Evolutionary conservation across 495 filamentous ascomycete genomes (phyloP).

Genomic region (Lasiosphaeriaceae sp.): DNA sequence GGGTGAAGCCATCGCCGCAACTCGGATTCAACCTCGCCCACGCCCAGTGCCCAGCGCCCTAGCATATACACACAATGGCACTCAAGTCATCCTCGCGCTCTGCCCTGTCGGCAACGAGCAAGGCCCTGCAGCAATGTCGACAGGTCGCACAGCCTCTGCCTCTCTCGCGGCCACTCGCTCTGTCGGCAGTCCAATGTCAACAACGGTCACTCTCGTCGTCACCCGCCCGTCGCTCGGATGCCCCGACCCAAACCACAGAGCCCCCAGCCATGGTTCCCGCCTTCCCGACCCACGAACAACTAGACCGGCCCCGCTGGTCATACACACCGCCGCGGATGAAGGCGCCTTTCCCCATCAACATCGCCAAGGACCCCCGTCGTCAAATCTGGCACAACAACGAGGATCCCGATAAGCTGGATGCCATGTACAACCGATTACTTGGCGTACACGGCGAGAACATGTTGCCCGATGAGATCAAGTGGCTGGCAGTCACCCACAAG

Average conservation of each 20-base stretch:
- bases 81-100: slow-evolving; percentile 23
- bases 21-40: background rate
- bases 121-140: slow-evolving; percentile 17
- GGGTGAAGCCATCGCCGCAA: background rate
- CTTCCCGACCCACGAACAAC: background rate
- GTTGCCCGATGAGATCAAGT: slow-evolving; percentile 88
- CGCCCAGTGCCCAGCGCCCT: background rate
- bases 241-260: background rate
- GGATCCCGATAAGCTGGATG: slow-evolving; percentile 66
- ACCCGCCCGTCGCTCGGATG: slow-evolving; percentile 6
- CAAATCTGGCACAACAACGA: slow-evolving; percentile 66
- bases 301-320: slow-evolving; percentile 65
- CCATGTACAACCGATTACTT: slow-evolving; percentile 67
- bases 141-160: slow-evolving; percentile 10
- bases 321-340: slow-evolving; percentile 75
- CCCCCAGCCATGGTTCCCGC: background rate
- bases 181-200: background rate
- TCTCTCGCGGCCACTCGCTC: slow-evolving; percentile 3
- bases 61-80: slow-evolving; percentile 23
- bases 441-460: slow-evolving; percentile 64
- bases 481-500: slow-evolving; percentile 97
- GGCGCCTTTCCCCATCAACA: slow-evolving; percentile 59
- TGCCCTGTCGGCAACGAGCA: slow-evolving; percentile 23
- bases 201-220: slow-evolving; percentile 21
- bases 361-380: slow-evolving; percentile 43